Evolutionary conservation across 495 filamentous ascomycete genomes (phyloP).

Genomic region (Xylaria nigripes): DNA sequence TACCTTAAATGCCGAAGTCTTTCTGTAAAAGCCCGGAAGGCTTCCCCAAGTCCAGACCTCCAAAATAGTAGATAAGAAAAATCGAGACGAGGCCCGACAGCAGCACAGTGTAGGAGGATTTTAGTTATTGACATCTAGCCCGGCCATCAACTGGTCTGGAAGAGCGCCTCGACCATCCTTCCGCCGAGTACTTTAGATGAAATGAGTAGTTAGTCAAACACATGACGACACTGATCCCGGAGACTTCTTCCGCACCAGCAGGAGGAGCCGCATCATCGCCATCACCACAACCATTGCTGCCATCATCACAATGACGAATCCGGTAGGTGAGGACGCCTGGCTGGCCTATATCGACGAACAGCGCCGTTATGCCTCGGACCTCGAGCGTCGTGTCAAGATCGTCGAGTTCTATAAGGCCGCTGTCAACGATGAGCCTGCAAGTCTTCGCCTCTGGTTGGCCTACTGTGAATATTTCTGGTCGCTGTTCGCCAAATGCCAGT

Average conservation of each 20-base stretch:
- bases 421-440: conserved; percentile 72
- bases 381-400: conserved; percentile 57
- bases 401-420: conserved; percentile 77
- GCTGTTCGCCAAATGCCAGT: conserved; percentile 59
- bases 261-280: not conserved
- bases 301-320: conserved; percentile 40
- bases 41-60: not conserved
- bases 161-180: not conserved
- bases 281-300: not conserved
- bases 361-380: conserved; percentile 39
- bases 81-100: not conserved
- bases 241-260: conserved; percentile 5
- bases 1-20: not conserved
- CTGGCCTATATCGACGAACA: conserved; percentile 45
- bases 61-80: not conserved
- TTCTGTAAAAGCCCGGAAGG: not conserved
- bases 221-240: conserved; percentile 6
- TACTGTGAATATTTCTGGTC: conserved; percentile 84
- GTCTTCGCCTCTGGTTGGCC: conserved; percentile 75
- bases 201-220: not conserved
- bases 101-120: too few relatives aligned
- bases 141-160: not conserved
- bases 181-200: not conserved
- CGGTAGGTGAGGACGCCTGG: conserved; percentile 50
- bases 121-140: too few relatives aligned